A percentile compares a stretch with the other conserved stretches of the same genome.
These are phyloP conservation scores for Catenaria anguillulae DNA, from an alignment of 371 early-diverging fungal genomes.

Conservation along the genomic window DNA sequence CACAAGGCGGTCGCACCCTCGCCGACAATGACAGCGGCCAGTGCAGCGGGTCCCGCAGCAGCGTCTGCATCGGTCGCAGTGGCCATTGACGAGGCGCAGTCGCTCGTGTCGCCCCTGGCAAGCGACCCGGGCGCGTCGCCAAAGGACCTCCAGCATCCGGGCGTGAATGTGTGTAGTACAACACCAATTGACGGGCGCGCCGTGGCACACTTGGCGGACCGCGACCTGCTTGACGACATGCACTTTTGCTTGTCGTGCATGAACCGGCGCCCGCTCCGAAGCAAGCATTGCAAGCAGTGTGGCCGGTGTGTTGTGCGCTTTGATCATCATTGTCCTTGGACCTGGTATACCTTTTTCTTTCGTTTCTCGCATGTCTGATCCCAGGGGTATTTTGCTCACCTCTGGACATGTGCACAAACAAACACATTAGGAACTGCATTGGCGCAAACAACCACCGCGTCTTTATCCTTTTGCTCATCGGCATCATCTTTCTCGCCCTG, in stretches of 20 bases:
- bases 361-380: no score
- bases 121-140: no score
- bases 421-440: constrained; percentile 40
- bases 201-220: constrained; percentile 42
- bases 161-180: background rate
- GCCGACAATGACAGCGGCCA: no score
- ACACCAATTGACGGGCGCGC: background rate
- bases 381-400: background rate
- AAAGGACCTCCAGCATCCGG: constrained; percentile 12
- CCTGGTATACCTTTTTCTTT: constrained; percentile 20
- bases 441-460: constrained; percentile 71
- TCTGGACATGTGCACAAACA: background rate
- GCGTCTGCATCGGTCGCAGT: no score
- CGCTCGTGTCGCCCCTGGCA: no score
- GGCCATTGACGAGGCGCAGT: no score
- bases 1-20: constrained; percentile 15
- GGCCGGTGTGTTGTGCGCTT: constrained; percentile 94
- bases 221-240: constrained; percentile 49
- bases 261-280: constrained; percentile 69
- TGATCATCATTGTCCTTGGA: constrained; percentile 90
- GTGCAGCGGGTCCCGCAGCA: no score
- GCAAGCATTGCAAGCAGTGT: constrained; percentile 96
- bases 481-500: constrained; percentile 41
- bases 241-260: constrained; percentile 73
- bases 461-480: constrained; percentile 59